Base-by-base conservation (phyloP, 1,284 basidiomycete species). In the Fomitopsis palustris region DNA sequence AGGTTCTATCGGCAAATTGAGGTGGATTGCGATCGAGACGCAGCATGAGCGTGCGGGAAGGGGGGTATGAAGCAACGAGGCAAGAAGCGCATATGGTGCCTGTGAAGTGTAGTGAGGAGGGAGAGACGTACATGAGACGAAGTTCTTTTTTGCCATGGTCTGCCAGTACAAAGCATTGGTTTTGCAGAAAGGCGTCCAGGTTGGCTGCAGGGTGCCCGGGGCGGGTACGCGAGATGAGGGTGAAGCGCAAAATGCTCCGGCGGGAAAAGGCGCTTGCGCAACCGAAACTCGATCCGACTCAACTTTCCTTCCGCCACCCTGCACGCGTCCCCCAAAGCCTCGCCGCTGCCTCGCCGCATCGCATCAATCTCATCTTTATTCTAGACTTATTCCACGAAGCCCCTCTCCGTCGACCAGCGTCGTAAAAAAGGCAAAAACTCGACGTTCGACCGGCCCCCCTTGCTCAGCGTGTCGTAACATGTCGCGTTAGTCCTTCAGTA, bases 91-190 rank as follows among this genome's bases (percentile, higher is more conserved):
- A 51, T 43, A 38, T 29, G 45, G 35, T 29, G 47, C 59, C 39
- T 58, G 29, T 17, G 43, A 37, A 45, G 31, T 29, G 57, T 54
- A 52, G 17, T 27, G 53, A 35, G 55, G 53, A 58, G 55, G 43
- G 53, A 19, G 38, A 49, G 54, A 72, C 71, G 63, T 61, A 74
- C 72, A 64, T 55, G 70, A 69, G 52, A 64, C 61, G 53, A 64
- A 56, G 61, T 62, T 63, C 65, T 71, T 73, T 72, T 74, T 74
- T 66, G 73, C 66, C 73, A 74, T 74, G 59, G 49, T 66, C 61
- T 56, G 39, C 16, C 55, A 64, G 56, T 45, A 63, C 62, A 55
- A 64, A 62, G 70, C 73, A 74, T 74, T 64, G 68, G 71, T 65
- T 58, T 38, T 62, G 45, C 39, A 61, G 62, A 57, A 43, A 54